Conservation (phyloP, 129 eudicot species). For the Cynara cardunculus region DNA sequence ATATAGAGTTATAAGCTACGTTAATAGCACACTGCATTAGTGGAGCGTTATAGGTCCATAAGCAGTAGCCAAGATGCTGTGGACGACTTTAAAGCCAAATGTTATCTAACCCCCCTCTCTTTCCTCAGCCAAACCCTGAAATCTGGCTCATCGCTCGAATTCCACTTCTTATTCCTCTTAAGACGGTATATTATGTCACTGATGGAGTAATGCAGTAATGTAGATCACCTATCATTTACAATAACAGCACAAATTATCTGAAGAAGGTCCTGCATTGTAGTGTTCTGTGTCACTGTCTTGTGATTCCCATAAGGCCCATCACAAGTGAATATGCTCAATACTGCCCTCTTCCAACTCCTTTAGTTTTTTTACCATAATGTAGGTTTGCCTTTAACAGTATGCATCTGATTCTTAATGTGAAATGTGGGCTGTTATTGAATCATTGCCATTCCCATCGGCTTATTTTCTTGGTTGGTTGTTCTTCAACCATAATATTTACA, state of each 20-base stretch:
- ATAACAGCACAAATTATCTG: background rate
- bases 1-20: background rate
- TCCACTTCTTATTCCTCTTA: background rate
- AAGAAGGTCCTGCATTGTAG: background rate
- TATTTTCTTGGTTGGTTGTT: background rate
- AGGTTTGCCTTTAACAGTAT: background rate
- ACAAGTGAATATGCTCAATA: background rate
- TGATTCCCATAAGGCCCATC: background rate
- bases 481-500: background rate
- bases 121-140: background rate
- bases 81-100: background rate
- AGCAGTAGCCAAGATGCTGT: background rate
- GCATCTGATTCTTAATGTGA: background rate
- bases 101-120: background rate
- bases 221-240: background rate
- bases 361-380: background rate
- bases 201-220: background rate
- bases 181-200: background rate
- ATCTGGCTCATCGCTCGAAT: background rate
- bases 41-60: no score
- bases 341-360: background rate
- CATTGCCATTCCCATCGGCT: background rate
- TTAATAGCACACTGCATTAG: background rate
- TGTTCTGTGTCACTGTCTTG: background rate
- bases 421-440: background rate